Evolutionary conservation across 768 basidiomycete genomes (phyloP).

Genomic region (Xerocomus brunneocitrinus): DNA sequence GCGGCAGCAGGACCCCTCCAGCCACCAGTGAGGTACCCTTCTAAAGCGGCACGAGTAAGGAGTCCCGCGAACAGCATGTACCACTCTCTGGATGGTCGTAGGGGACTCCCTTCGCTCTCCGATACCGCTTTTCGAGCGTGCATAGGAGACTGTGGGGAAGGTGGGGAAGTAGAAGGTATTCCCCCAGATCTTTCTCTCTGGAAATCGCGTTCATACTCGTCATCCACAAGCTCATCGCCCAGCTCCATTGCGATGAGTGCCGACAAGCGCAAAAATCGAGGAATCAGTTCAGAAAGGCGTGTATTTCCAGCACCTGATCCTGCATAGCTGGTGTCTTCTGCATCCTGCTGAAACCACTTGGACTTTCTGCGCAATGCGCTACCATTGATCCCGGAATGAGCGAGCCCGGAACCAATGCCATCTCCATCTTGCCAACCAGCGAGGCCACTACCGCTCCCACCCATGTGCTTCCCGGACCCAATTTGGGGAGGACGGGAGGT

Average conservation of each 20-base stretch:
- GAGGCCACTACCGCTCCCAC: constrained; percentile 44
- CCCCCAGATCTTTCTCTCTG: constrained; percentile 24
- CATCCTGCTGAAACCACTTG: constrained; percentile 24
- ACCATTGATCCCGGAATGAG: constrained; percentile 51
- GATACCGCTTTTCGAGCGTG: constrained; percentile 24
- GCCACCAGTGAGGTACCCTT: constrained; percentile 78
- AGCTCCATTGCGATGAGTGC: constrained; percentile 77
- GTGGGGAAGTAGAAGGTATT: constrained; percentile 7
- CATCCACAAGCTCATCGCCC: constrained; percentile 62
- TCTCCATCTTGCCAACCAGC: constrained; percentile 73
- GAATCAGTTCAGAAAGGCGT: constrained; percentile 60
- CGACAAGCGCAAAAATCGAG: constrained; percentile 70
- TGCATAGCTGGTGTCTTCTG: constrained; percentile 21
- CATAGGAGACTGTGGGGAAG: constrained; percentile 10
- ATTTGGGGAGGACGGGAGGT: constrained; percentile 20
- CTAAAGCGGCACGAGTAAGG: constrained; percentile 76
- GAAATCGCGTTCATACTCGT: constrained; percentile 39
- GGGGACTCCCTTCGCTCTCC: constrained; percentile 43
- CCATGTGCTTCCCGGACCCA: constrained; percentile 21
- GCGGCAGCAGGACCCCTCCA: constrained; percentile 72
- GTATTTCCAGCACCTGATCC: constrained; percentile 52
- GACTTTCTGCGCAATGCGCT: constrained; percentile 53
- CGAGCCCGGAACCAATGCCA: constrained; percentile 68
- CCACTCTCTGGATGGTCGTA: constrained; percentile 74
- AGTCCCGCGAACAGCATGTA: constrained; percentile 75